phyloP scores from a whole-genome alignment of 192 early-diverging fungal species.

The Coemansia erecta region DNA sequence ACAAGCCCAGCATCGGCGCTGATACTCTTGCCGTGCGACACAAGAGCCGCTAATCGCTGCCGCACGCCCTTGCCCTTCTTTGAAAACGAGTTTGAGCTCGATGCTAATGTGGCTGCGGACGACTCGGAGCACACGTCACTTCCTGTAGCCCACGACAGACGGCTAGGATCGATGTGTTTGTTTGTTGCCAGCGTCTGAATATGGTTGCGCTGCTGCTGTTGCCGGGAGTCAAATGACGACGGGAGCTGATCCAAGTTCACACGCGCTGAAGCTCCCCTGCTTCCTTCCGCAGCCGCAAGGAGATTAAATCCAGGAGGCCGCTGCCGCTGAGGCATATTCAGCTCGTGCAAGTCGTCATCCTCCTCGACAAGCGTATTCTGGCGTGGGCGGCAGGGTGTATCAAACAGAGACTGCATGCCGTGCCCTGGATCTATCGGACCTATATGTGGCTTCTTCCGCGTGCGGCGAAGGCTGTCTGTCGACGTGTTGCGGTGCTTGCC shows the following conservation, averaged over 20 bases:
- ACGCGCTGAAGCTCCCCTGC: background rate
- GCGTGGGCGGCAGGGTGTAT: slow-evolving; percentile 44
- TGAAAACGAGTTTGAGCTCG: slow-evolving; percentile 1
- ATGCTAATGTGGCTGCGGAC: slow-evolving; percentile 38
- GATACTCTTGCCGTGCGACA: slow-evolving; percentile 2
- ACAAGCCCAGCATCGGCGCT: slow-evolving; percentile 5
- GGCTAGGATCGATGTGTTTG: slow-evolving; percentile 19
- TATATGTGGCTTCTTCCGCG: slow-evolving; percentile 49
- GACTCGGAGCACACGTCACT: slow-evolving; percentile 39
- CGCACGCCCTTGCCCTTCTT: background rate
- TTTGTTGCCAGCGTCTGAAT: slow-evolving; percentile 28
- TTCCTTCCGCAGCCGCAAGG: too few relatives aligned
- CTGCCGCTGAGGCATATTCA: background rate
- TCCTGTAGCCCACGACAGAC: slow-evolving; percentile 24
- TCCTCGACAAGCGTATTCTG: slow-evolving; percentile 53
- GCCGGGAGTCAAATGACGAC: slow-evolving; percentile 36
- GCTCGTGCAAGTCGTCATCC: slow-evolving; percentile 5
- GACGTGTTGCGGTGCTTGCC: slow-evolving; percentile 53
- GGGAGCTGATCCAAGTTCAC: slow-evolving; percentile 13
- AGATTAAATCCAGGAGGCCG: too few relatives aligned
- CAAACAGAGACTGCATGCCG: slow-evolving; percentile 18
- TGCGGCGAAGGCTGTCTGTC: slow-evolving; percentile 39
- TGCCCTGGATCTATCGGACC: slow-evolving; percentile 13
- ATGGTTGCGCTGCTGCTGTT: slow-evolving; percentile 16
- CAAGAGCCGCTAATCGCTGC: background rate